Evolutionary conservation across 768 basidiomycete species (phyloP).

Genomic region (Cyclocybe aegerita): DNA sequence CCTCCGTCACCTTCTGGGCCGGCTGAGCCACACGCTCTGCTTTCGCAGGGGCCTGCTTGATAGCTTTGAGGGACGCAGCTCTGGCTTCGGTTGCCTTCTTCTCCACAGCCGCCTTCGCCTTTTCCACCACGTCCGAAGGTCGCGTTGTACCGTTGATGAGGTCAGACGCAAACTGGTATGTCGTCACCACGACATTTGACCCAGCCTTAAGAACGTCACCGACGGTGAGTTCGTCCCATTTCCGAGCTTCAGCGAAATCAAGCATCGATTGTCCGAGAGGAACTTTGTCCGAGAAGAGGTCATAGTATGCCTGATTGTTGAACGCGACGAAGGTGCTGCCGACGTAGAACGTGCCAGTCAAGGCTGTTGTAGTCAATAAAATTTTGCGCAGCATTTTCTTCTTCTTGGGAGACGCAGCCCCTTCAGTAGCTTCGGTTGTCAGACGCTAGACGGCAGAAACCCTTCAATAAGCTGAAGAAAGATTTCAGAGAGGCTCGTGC

Average conservation of each 20-base stretch:
- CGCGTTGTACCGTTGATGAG: constrained; percentile 44
- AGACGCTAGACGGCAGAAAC: constrained; percentile 45
- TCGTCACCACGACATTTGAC: constrained; percentile 45
- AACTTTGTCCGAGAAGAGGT: constrained; percentile 80
- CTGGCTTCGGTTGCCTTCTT: constrained; percentile 42
- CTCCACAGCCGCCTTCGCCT: constrained; percentile 26
- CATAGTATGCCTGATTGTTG: constrained; percentile 77
- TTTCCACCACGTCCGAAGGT: constrained; percentile 31
- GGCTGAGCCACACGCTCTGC: constrained; percentile 41
- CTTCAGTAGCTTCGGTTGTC: constrained; percentile 51
- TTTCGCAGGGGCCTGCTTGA: constrained; percentile 44
- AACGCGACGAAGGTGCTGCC: constrained; percentile 79
- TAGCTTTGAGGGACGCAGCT: constrained; percentile 32
- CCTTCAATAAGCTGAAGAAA: constrained; percentile 6
- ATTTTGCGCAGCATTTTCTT: constrained; percentile 55
- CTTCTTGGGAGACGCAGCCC: constrained; percentile 39
- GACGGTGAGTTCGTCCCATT: constrained; percentile 77
- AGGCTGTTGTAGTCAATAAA: constrained; percentile 65
- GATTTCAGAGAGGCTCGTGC: constrained; percentile 17
- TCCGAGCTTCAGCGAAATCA: constrained; percentile 75
- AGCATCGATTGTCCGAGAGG: constrained; percentile 78
- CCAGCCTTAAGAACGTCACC: constrained; percentile 55
- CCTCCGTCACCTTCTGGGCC: constrained; percentile 43
- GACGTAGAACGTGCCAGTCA: constrained; percentile 77
- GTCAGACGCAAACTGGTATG: constrained; percentile 52